These are phyloP conservation scores for Alternaria rosae DNA, from an alignment of 2,329 filamentous ascomycete species.

Conservation along the genomic window DNA sequence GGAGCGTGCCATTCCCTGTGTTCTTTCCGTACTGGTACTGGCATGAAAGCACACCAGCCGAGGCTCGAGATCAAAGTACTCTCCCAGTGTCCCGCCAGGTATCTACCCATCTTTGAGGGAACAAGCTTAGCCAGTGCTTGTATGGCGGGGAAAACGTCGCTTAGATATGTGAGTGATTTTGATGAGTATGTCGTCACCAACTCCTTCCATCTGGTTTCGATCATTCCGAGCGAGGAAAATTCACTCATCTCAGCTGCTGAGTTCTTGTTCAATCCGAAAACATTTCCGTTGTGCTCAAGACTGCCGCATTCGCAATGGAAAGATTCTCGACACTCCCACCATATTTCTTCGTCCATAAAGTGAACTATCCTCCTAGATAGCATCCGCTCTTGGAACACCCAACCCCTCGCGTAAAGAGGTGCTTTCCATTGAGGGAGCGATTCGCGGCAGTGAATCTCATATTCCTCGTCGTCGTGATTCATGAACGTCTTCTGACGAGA, in stretches of 20 bases:
- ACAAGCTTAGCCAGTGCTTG: slow-evolving; percentile 11
- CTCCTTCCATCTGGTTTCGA: not conserved
- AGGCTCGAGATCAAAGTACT: not conserved
- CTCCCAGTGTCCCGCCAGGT: slow-evolving; percentile 14
- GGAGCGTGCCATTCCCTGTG: slow-evolving; percentile 7
- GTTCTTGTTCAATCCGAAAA: too few relatives aligned
- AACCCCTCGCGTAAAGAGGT: not conserved
- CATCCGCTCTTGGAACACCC: slow-evolving; percentile 3
- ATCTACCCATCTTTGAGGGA: slow-evolving; percentile 1
- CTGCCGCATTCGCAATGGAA: not conserved
- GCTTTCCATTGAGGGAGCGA: not conserved
- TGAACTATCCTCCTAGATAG: slow-evolving; percentile 2
- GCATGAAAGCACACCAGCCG: not conserved
- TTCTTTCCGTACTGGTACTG: not conserved
- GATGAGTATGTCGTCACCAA: slow-evolving; percentile 1
- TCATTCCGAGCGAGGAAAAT: not conserved
- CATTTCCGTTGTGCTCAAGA: too few relatives aligned
- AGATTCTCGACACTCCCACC: not conserved
- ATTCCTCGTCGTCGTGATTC: not conserved
- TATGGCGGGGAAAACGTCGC: slow-evolving; percentile 13
- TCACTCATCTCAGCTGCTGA: too few relatives aligned
- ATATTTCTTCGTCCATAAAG: not conserved
- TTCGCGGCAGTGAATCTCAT: not conserved
- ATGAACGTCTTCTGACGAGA: not conserved
- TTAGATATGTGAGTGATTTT: slow-evolving; percentile 2